Conservation (phyloP, 495 filamentous ascomycete genomes). For the Penicillium dipodomyicola region DNA sequence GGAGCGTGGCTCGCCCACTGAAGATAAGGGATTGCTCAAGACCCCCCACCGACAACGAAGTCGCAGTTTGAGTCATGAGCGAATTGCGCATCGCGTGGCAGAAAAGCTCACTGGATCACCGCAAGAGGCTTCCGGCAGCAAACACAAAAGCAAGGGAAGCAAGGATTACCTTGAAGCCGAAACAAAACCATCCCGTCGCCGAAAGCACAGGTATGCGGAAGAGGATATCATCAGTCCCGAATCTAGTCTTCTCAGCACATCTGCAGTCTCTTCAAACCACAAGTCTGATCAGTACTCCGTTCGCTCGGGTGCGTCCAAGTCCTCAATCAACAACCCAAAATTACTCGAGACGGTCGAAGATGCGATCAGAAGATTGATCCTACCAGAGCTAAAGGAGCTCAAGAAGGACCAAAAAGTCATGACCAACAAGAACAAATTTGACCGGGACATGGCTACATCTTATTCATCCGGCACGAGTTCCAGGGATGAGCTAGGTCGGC, state of each 20-base stretch:
- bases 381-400: conserved; percentile 86
- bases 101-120: conserved; percentile 59
- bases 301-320: conserved; percentile 72
- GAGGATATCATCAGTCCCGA: conserved; percentile 67
- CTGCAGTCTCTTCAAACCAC: conserved; percentile 66
- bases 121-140: conserved; percentile 48
- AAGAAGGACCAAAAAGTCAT: conserved; percentile 81
- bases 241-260: conserved; percentile 69
- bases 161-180: conserved; percentile 60
- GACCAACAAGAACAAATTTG: conserved; percentile 58
- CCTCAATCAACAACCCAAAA: conserved; percentile 92
- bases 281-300: conserved; percentile 75
- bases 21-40: conserved; percentile 58
- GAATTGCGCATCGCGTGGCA: conserved; percentile 67
- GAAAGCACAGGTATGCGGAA: conserved; percentile 59
- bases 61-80: conserved; percentile 71
- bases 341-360: conserved; percentile 95
- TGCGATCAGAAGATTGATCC: conserved; percentile 85
- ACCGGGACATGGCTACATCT: conserved; percentile 59
- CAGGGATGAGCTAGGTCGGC: conserved; percentile 56
- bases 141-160: conserved; percentile 56
- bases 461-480: conserved; percentile 60
- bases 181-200: conserved; percentile 55
- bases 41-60: conserved; percentile 63
- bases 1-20: conserved; percentile 45